Evolutionary conservation across 495 filamentous ascomycete genomes (phyloP).

Genomic region (Halenospora varia): DNA sequence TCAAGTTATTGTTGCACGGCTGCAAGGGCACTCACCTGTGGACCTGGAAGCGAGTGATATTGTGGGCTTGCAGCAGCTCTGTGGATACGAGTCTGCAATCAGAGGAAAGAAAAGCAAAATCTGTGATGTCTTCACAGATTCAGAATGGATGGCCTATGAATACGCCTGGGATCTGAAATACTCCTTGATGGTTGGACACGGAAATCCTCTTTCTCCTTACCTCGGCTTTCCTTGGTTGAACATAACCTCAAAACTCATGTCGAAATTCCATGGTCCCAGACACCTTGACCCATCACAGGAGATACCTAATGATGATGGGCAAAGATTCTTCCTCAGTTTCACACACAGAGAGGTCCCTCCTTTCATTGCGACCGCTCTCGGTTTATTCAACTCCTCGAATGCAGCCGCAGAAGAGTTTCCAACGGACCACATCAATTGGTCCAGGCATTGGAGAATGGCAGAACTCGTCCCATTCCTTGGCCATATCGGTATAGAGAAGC

Average conservation of each 20-base stretch:
- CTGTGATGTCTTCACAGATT: constrained; percentile 20
- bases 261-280: constrained; percentile 9
- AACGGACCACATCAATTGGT: constrained; percentile 18
- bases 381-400: constrained; percentile 22
- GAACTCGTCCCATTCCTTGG: constrained; percentile 22
- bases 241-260: constrained; percentile 13
- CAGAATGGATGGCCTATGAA: constrained; percentile 23
- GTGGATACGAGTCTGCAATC: constrained; percentile 21
- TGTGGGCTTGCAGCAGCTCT: constrained; percentile 19
- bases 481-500: constrained; percentile 20
- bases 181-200: constrained; percentile 20
- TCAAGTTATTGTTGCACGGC: constrained; percentile 3
- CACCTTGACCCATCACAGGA: not conserved
- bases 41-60: constrained; percentile 15
- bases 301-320: constrained; percentile 15
- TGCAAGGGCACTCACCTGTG: constrained; percentile 14
- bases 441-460: constrained; percentile 15
- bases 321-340: constrained; percentile 21
- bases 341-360: constrained; percentile 23
- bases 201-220: constrained; percentile 18
- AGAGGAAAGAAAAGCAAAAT: constrained; percentile 13
- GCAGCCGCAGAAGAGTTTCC: constrained; percentile 19
- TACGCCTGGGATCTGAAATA: constrained; percentile 22
- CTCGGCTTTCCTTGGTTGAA: constrained; percentile 23
- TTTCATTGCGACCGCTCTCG: constrained; percentile 17